phyloP scores from a whole-genome alignment of 768 basidiomycete species.

The Strobilomyces dryophilus region DNA sequence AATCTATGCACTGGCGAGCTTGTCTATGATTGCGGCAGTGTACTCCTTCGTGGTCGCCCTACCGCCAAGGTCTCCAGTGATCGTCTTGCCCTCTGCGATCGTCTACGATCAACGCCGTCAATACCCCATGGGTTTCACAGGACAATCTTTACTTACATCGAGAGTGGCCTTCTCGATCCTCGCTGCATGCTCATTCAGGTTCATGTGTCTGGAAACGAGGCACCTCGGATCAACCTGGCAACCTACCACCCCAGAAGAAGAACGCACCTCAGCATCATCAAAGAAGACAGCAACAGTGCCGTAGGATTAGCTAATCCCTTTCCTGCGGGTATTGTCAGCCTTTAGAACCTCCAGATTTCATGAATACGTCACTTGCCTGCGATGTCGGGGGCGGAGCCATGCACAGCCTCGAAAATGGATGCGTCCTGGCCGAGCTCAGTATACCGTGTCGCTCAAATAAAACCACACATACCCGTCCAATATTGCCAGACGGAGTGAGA shows the following conservation, averaged over 20 bases:
- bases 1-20: slow-evolving; percentile 39
- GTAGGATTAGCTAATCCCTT: slow-evolving; percentile 98
- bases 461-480: slow-evolving; percentile 67
- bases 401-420: slow-evolving; percentile 99
- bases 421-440: slow-evolving; percentile 64
- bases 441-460: slow-evolving; percentile 3
- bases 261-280: slow-evolving; percentile 95
- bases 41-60: slow-evolving; percentile 88
- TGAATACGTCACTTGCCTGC: slow-evolving; percentile 53
- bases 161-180: slow-evolving; percentile 93
- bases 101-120: slow-evolving; percentile 49
- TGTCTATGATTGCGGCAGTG: slow-evolving; percentile 81
- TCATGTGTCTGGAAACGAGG: slow-evolving; percentile 77
- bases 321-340: slow-evolving; percentile 39
- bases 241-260: slow-evolving; percentile 5
- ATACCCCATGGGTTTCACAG: not conserved
- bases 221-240: slow-evolving; percentile 22
- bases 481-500: slow-evolving; percentile 96
- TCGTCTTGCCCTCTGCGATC: slow-evolving; percentile 92
- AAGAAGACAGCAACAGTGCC: slow-evolving; percentile 88
- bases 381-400: slow-evolving; percentile 99
- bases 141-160: slow-evolving; percentile 50
- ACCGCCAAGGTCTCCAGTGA: slow-evolving; percentile 95
- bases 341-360: not conserved
- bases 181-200: slow-evolving; percentile 72